Base-by-base conservation (phyloP, 2,329 filamentous ascomycete species). In the Didymella pomorum region DNA sequence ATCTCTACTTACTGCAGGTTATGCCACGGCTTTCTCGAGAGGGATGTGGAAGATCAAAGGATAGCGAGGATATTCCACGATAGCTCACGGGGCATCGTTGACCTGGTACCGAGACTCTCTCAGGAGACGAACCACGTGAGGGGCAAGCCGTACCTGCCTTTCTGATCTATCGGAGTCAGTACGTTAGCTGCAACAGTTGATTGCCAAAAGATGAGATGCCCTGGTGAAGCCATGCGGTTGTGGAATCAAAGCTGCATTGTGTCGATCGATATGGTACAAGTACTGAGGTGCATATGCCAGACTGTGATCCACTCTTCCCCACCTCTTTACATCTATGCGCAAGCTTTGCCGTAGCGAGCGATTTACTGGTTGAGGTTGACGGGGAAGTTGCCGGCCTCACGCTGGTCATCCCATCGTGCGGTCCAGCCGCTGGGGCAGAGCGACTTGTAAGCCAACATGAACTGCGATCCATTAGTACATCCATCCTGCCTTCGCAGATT, bases 391-490 rank as follows among this genome's bases (percentile, higher is more conserved):
- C 74, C 74, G 18, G 61, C 84, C 96, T 92, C 92, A 82, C 95
- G 91, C 86, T 98, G 95, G 76, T 95, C 92, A 78, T 99, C 94
- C 95, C 95, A 99, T 82, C 95, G 88, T 81, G 89, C 82, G 78
- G 90, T 90, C 95, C 95, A 99, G 76, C 88, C 87, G 80, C 91
- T 95, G 73, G 96, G 95, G 90, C 96, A 99, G 69, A 99, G 89
- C 70, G 95, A 97, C 80, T 92, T 90, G 86, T 97, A 99, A 73
- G 95, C 93, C 75, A 96, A 87, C 86, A 88, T 92, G 87, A 99
- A 99, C 94, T 99, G 52, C 72, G 64, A 66, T 42, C 62, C 61
- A 57, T 52, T 46, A 42, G 46, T 41, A 41, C 26, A 23, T 16
- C 18, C n/a, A n/a, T 29, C 37, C 46, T 29, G 4, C 1, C 9